Evolutionary conservation across 169 alveolate genomes (phyloP).

Genomic region (Plasmodium adleri): DNA sequence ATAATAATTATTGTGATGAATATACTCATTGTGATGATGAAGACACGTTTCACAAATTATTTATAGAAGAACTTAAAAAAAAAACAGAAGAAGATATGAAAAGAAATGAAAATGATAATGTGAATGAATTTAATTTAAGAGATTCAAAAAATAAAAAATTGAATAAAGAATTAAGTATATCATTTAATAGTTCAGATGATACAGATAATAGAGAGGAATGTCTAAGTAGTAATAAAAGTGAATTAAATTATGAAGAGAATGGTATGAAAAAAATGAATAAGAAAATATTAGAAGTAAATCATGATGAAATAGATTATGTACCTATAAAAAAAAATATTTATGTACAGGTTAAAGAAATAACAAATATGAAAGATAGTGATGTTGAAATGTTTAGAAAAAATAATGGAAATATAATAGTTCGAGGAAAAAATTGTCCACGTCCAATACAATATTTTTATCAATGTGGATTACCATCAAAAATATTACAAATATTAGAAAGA

Average conservation of each 20-base stretch:
- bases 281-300: slow-evolving; percentile 91
- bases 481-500: slow-evolving; percentile 91
- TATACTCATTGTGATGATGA: not conserved
- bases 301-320: slow-evolving; percentile 86
- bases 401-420: slow-evolving; percentile 91
- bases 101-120: not conserved
- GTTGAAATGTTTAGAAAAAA: slow-evolving; percentile 92
- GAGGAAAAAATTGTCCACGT: slow-evolving; percentile 94
- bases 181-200: slow-evolving; percentile 17
- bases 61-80: slow-evolving; percentile 18
- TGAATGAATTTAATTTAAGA: too few relatives aligned
- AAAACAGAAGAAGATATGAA: slow-evolving; percentile 32
- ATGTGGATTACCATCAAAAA: slow-evolving; percentile 97
- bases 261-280: slow-evolving; percentile 78
- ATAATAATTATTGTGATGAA: not conserved
- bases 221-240: slow-evolving; percentile 76
- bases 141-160: not conserved
- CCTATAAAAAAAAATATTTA: slow-evolving; percentile 91
- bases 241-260: slow-evolving; percentile 65
- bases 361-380: slow-evolving; percentile 91
- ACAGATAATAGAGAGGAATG: slow-evolving; percentile 30
- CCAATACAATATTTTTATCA: slow-evolving; percentile 97
- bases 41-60: slow-evolving; percentile 1
- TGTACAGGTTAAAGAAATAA: slow-evolving; percentile 90
- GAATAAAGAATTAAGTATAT: not conserved